phyloP scores from a whole-genome alignment of 2,329 filamentous ascomycete genomes.

The Ophiostoma novo-ulmi region DNA sequence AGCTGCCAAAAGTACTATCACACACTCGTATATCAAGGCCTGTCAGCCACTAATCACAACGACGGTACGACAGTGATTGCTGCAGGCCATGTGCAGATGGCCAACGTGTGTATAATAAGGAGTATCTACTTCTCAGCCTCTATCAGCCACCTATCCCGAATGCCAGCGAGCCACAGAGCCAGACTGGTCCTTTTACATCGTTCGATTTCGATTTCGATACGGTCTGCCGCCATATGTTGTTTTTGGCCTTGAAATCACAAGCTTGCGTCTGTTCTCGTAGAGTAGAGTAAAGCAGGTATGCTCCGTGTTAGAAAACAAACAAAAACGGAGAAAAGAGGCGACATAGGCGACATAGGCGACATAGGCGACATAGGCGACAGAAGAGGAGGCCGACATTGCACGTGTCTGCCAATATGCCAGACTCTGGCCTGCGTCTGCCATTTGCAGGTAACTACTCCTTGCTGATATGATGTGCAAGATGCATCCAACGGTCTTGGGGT shows the following conservation, averaged over 20 bases:
- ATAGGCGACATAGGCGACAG: too few relatives aligned
- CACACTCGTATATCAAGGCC: slow-evolving; percentile 7
- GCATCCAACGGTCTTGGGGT: background rate
- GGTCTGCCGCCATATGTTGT: background rate
- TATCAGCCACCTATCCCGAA: background rate
- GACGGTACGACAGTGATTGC: background rate
- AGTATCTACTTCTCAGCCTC: background rate
- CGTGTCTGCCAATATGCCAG: background rate
- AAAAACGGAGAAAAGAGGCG: background rate
- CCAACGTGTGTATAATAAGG: background rate
- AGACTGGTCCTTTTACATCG: background rate
- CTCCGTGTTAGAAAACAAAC: background rate
- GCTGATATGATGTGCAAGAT: background rate
- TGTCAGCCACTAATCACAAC: background rate
- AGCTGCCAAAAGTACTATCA: slow-evolving; percentile 4
- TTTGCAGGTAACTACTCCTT: background rate
- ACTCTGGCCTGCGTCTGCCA: too few relatives aligned
- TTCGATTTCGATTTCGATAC: slow-evolving; percentile 1
- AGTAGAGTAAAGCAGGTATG: background rate
- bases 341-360: background rate
- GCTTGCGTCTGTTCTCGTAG: background rate
- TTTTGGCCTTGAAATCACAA: background rate
- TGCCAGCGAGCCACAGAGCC: background rate
- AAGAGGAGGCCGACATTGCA: background rate
- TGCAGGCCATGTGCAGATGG: background rate